Evolutionary conservation across 345 rosid genomes (phyloP).

Genomic region (Euphorbia peplus): DNA sequence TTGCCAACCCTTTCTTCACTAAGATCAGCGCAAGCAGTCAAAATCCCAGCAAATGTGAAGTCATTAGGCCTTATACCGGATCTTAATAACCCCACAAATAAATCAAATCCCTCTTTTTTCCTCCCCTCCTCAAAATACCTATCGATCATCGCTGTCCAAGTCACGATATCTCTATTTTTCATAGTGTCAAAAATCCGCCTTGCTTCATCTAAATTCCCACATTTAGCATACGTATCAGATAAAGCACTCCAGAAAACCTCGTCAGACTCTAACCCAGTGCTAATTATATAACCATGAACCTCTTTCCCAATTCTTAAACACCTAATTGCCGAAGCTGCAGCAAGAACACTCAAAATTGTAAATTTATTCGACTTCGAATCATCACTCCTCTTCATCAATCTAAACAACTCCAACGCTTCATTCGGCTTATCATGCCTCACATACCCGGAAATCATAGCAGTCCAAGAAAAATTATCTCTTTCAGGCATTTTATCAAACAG

Average conservation of each 20-base stretch:
- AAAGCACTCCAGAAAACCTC: constrained; percentile 89
- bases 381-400: constrained; percentile 44
- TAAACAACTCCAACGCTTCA: constrained; percentile 53
- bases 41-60: constrained; percentile 70
- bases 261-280: constrained; percentile 72
- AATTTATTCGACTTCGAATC: constrained; percentile 45
- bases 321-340: constrained; percentile 64
- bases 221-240: constrained; percentile 84
- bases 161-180: constrained; percentile 59
- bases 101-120: constrained; percentile 57
- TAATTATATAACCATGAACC: constrained; percentile 65
- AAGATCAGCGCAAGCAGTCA: constrained; percentile 68
- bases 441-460: constrained; percentile 76
- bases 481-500: constrained; percentile 81
- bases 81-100: constrained; percentile 50
- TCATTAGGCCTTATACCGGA: constrained; percentile 71
- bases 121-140: constrained; percentile 63
- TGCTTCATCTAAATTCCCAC: constrained; percentile 75
- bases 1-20: constrained; percentile 64
- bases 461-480: constrained; percentile 86
- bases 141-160: constrained; percentile 90
- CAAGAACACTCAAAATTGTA: constrained; percentile 60
- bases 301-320: constrained; percentile 63
- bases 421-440: constrained; percentile 46
- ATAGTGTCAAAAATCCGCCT: constrained; percentile 65